Conservation (phyloP, 73 alveolate species). For the Symbiodinium pilosum region DNA sequence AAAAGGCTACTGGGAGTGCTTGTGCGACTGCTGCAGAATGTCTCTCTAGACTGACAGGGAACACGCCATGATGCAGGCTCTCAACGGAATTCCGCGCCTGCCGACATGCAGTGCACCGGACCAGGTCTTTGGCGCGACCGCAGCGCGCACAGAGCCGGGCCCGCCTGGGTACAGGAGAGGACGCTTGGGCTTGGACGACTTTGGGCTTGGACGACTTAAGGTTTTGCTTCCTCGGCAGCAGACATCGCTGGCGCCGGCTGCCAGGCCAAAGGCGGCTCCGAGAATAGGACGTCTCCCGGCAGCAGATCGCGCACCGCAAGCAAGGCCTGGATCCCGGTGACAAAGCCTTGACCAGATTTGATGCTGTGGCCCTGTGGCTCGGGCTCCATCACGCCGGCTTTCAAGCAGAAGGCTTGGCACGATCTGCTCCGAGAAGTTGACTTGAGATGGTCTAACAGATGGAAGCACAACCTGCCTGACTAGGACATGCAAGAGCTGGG, state of each 20-base stretch:
- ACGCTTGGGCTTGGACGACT: no score
- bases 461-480: neutral
- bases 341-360: neutral
- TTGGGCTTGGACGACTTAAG: no score
- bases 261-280: conserved; percentile 62
- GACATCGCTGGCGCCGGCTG: conserved; percentile 46
- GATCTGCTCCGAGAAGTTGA: conserved; percentile 1
- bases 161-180: neutral
- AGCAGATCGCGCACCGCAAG: neutral
- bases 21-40: no score
- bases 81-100: no score
- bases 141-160: neutral
- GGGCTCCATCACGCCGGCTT: conserved; percentile 14
- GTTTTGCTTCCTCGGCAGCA: neutral
- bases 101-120: neutral
- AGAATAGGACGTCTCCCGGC: neutral
- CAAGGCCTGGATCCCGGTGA: neutral
- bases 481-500: neutral
- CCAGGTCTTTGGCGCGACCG: neutral
- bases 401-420: neutral
- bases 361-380: neutral
- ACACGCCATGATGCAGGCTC: no score
- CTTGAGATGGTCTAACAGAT: no score
- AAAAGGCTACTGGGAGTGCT: no score
- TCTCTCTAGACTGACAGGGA: no score